Evolutionary conservation across 2,329 filamentous ascomycete genomes (phyloP).

Genomic region (Teratosphaeria destructans): DNA sequence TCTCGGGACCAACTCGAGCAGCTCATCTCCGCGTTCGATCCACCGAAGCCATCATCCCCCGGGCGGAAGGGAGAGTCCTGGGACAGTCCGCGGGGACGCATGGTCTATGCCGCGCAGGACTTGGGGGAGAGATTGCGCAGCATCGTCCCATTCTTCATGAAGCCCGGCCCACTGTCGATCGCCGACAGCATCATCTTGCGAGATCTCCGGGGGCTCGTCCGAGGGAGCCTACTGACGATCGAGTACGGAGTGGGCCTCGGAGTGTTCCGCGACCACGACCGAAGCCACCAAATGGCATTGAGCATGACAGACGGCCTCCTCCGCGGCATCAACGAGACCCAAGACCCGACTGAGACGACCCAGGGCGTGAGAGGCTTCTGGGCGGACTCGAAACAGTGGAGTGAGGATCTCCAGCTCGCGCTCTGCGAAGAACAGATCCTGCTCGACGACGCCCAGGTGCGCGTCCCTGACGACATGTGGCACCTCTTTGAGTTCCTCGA

Average conservation of each 20-base stretch:
- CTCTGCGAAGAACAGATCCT: neutral
- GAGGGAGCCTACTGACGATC: neutral
- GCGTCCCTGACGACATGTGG: neutral
- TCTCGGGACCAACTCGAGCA: neutral
- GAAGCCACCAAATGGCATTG: neutral
- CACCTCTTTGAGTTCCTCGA: neutral
- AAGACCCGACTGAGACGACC: neutral
- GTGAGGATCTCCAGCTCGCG: neutral
- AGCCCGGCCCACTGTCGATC: neutral
- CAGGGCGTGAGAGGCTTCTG: neutral
- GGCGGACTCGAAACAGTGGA: neutral
- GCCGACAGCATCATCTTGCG: neutral
- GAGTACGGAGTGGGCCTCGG: neutral
- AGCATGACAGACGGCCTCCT: neutral
- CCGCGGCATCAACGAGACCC: neutral
- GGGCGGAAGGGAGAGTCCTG: neutral
- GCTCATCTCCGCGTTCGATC: neutral
- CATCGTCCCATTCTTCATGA: neutral
- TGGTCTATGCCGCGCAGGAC: neutral
- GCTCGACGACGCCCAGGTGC: neutral
- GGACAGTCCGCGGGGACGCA: neutral
- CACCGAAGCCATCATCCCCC: neutral
- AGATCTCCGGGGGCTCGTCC: neutral
- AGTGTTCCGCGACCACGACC: neutral
- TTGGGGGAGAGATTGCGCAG: neutral